Conservation (phyloP, 768 basidiomycete genomes). For the Pisolithus tinctorius region DNA sequence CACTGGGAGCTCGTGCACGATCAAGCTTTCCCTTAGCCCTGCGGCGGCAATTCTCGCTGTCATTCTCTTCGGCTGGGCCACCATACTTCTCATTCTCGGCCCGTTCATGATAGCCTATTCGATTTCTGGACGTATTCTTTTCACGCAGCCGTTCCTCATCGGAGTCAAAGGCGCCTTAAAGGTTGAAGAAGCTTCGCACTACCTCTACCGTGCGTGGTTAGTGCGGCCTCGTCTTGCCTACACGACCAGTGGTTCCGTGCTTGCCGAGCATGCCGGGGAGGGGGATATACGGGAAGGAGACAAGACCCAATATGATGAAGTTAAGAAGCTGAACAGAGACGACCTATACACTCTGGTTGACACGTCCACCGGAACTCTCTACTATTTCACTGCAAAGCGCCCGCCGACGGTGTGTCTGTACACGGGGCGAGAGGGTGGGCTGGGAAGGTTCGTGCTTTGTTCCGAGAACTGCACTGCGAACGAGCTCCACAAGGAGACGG, state of each 20-base stretch:
- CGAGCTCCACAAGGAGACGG: slow-evolving; percentile 14
- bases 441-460: slow-evolving; percentile 16
- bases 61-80: neutral
- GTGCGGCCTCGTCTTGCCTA: slow-evolving; percentile 4
- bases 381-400: slow-evolving; percentile 10
- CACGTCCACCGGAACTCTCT: slow-evolving; percentile 6
- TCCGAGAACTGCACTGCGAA: slow-evolving; percentile 10
- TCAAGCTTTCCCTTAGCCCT: neutral
- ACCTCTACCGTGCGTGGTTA: slow-evolving; percentile 9
- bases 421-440: slow-evolving; percentile 14
- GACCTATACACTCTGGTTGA: slow-evolving; percentile 12
- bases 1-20: no score
- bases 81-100: no score
- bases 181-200: neutral
- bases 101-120: no score
- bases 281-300: neutral
- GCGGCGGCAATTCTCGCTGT: neutral
- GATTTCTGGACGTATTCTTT: no score
- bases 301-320: neutral
- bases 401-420: slow-evolving; percentile 14
- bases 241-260: slow-evolving; percentile 10
- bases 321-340: neutral
- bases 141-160: neutral
- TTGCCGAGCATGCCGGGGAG: neutral
- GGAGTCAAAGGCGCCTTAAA: no score